Evolutionary conservation across 768 basidiomycete species (phyloP).

Genomic region (Sporobolomyces pararoseus): DNA sequence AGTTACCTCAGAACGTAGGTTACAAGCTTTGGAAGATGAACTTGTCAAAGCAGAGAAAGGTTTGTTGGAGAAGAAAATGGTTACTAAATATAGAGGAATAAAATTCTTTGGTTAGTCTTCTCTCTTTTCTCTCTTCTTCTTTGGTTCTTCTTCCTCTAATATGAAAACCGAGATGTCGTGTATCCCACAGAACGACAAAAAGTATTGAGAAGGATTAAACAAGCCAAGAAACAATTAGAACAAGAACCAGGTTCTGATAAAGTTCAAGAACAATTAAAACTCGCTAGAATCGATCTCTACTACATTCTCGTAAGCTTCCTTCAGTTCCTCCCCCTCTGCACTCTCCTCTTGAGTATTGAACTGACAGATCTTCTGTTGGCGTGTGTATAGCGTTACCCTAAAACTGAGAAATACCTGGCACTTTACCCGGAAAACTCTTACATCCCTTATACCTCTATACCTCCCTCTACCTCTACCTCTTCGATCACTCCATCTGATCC

Average conservation of each 20-base stretch:
- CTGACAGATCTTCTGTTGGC: too few species aligned
- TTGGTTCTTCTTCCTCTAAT: too few species aligned
- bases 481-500: constrained; percentile 10
- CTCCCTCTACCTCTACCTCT: constrained; percentile 54
- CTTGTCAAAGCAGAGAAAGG: constrained; percentile 62
- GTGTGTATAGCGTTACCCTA: constrained; percentile 67
- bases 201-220: constrained; percentile 68
- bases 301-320: constrained; percentile 68
- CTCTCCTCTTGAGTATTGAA: not conserved
- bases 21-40: constrained; percentile 71
- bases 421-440: constrained; percentile 61
- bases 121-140: not conserved
- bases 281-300: constrained; percentile 80
- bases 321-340: not conserved
- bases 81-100: constrained; percentile 75
- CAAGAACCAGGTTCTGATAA: constrained; percentile 1
- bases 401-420: constrained; percentile 80
- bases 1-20: constrained; percentile 71
- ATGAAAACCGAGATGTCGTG: not conserved
- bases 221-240: constrained; percentile 59
- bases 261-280: constrained; percentile 53
- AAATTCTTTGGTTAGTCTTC: constrained; percentile 89
- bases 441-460: constrained; percentile 16
- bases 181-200: constrained; percentile 71
- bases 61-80: constrained; percentile 68